Conservation (phyloP, 352 stramenopile genomes). For the Globisporangium canariense region DNA sequence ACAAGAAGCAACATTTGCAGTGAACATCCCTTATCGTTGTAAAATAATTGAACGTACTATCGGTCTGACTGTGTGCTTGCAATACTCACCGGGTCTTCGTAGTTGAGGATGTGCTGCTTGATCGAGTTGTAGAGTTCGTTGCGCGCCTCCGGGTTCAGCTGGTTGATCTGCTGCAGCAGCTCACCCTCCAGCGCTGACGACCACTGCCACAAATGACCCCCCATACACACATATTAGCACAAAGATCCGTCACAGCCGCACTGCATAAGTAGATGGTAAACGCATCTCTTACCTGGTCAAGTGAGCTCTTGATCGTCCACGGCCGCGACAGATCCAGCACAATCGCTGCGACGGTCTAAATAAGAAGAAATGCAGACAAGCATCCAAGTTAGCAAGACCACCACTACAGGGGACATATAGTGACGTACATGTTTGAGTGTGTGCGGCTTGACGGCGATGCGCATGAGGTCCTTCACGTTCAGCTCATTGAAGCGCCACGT, state of each 20-base stretch:
- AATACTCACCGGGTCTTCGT: slow-evolving; percentile 68
- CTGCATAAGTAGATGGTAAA: not conserved
- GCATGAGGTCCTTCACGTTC: slow-evolving; percentile 59
- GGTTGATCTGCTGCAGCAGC: slow-evolving; percentile 70
- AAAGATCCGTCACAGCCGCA: not conserved
- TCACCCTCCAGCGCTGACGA: slow-evolving; percentile 68
- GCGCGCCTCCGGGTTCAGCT: slow-evolving; percentile 42
- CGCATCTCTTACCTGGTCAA: slow-evolving; percentile 46
- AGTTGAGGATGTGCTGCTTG: slow-evolving; percentile 72
- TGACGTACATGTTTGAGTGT: slow-evolving; percentile 40
- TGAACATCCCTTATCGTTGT: too few species aligned
- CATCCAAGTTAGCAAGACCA: not conserved
- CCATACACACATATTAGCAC: not conserved
- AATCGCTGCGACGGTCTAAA: slow-evolving; percentile 59
- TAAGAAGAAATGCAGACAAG: not conserved
- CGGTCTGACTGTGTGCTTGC: too few species aligned
- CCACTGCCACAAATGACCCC: slow-evolving; percentile 33
- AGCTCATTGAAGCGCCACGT: slow-evolving; percentile 79
- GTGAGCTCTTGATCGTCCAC: slow-evolving; percentile 78
- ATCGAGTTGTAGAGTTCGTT: slow-evolving; percentile 56
- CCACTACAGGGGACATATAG: not conserved
- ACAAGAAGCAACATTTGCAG: not conserved
- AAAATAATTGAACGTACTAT: too few species aligned
- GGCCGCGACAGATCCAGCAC: slow-evolving; percentile 70
- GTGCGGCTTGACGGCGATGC: slow-evolving; percentile 58